Conservation (phyloP, 306 rosid species). For the Inga leiocalycina region DNA sequence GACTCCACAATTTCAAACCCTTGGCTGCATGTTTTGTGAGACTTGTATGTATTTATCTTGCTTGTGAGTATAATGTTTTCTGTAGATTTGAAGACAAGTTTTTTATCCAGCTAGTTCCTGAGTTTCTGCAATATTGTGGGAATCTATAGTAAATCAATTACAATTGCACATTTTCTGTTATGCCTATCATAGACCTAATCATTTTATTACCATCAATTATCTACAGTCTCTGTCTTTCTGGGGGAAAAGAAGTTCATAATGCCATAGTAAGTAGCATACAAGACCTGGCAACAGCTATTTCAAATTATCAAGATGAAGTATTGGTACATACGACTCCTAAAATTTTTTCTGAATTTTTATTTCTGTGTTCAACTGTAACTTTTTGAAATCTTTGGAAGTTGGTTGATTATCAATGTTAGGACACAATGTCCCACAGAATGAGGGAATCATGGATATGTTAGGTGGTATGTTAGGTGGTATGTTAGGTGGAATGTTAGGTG, state of each 20-base stretch:
- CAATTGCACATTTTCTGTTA: constrained; percentile 21
- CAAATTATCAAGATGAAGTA: constrained; percentile 91
- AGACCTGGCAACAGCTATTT: constrained; percentile 84
- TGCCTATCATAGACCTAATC: constrained; percentile 1
- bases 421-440: too few species aligned
- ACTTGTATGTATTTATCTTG: background rate
- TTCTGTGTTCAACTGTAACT: constrained; percentile 24
- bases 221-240: constrained; percentile 83
- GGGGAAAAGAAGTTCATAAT: constrained; percentile 93
- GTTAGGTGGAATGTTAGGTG: too few species aligned
- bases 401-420: constrained; percentile 27
- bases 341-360: background rate
- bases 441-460: too few species aligned
- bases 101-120: constrained; percentile 4
- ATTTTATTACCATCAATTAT: constrained; percentile 11
- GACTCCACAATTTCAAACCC: constrained; percentile 17
- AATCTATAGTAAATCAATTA: background rate
- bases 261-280: constrained; percentile 95
- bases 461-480: too few species aligned
- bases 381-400: constrained; percentile 20
- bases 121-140: constrained; percentile 24
- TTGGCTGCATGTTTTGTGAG: constrained; percentile 7
- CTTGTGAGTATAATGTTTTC: background rate
- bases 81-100: constrained; percentile 9
- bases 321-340: constrained; percentile 55